phyloP scores from a whole-genome alignment of 2,329 filamentous ascomycete genomes.

The Fusarium oxysporum region DNA sequence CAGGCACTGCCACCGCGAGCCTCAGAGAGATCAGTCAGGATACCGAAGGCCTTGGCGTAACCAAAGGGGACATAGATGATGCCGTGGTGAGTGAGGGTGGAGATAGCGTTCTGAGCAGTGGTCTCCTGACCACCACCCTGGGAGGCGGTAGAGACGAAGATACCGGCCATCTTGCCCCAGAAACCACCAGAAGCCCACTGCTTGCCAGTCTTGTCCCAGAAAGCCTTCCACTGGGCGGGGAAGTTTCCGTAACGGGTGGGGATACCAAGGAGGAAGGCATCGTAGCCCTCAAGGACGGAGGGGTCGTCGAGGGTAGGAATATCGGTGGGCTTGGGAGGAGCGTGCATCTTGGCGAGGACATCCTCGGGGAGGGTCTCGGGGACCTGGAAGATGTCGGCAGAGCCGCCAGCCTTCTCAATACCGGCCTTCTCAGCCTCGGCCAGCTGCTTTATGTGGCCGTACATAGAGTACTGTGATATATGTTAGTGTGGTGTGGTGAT shows the following conservation, averaged over 20 bases:
- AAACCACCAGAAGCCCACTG: conserved; percentile 84
- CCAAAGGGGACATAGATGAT: conserved; percentile 97
- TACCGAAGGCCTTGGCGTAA: conserved; percentile 81
- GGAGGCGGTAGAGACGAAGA: conserved; percentile 90
- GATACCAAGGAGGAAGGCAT: conserved; percentile 92
- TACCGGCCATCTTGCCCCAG: conserved; percentile 88
- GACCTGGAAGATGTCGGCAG: conserved; percentile 86
- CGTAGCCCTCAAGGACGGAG: conserved; percentile 75
- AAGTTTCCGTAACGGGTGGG: conserved; percentile 98
- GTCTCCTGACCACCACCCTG: conserved; percentile 93
- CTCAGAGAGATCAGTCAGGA: conserved; percentile 78
- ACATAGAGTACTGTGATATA: conserved; percentile 83
- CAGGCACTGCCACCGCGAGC: conserved; percentile 89
- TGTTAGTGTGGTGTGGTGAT: conserved; percentile 17
- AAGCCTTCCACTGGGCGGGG: conserved; percentile 93
- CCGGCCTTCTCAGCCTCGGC: conserved; percentile 93
- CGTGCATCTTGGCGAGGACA: conserved; percentile 90
- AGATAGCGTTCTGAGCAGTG: conserved; percentile 83
- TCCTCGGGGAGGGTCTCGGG: conserved; percentile 88
- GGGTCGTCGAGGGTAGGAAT: conserved; percentile 73
- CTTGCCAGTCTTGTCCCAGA: conserved; percentile 90
- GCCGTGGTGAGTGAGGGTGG: conserved; percentile 91
- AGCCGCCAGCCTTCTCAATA: conserved; percentile 87
- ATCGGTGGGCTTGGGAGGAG: conserved; percentile 77
- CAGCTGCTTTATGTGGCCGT: conserved; percentile 86